phyloP scores from a whole-genome alignment of 2,329 filamentous ascomycete species.

The Curvularia sp. region DNA sequence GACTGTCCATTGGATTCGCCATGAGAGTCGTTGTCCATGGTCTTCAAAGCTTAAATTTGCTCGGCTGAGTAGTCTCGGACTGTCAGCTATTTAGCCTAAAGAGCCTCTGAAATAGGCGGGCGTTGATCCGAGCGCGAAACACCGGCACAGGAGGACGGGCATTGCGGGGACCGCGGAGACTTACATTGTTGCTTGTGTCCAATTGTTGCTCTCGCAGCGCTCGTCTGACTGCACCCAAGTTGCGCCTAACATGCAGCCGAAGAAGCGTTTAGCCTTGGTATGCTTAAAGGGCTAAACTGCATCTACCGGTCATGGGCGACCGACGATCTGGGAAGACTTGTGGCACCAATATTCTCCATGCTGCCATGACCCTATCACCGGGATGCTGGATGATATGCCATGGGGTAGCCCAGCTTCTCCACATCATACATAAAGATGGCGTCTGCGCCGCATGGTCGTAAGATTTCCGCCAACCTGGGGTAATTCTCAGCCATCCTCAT shows the following conservation, averaged over 20 bases:
- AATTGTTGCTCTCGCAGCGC: conserved; percentile 5
- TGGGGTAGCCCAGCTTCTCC: conserved; percentile 8
- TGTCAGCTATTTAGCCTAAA: conserved; percentile 24
- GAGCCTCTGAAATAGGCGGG: conserved; percentile 13
- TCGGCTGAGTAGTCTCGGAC: conserved; percentile 6
- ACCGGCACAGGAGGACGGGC: conserved; percentile 14
- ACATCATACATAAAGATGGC: conserved; percentile 15
- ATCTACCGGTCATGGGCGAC: conserved; percentile 8
- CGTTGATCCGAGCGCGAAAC: conserved; percentile 2
- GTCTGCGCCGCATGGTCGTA: conserved; percentile 13
- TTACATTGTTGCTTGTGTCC: conserved; percentile 2
- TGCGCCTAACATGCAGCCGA: conserved; percentile 11
- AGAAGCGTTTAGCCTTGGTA: conserved; percentile 16
- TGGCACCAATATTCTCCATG: conserved; percentile 17
- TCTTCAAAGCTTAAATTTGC: conserved; percentile 8
- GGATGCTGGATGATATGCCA: conserved; percentile 30
- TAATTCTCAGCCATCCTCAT: conserved; percentile 2
- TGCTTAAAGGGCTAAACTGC: conserved; percentile 20
- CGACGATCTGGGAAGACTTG: conserved; percentile 13
- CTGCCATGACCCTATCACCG: conserved; percentile 18
- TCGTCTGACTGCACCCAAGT: conserved; percentile 4
- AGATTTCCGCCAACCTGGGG: conserved; percentile 5
- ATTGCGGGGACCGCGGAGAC: conserved; percentile 8
- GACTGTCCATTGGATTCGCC: background rate
- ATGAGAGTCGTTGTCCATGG: background rate